These are phyloP conservation scores for Fusarium fujikuroi DNA, from an alignment of 2,329 filamentous ascomycete species.

Conservation along the genomic window DNA sequence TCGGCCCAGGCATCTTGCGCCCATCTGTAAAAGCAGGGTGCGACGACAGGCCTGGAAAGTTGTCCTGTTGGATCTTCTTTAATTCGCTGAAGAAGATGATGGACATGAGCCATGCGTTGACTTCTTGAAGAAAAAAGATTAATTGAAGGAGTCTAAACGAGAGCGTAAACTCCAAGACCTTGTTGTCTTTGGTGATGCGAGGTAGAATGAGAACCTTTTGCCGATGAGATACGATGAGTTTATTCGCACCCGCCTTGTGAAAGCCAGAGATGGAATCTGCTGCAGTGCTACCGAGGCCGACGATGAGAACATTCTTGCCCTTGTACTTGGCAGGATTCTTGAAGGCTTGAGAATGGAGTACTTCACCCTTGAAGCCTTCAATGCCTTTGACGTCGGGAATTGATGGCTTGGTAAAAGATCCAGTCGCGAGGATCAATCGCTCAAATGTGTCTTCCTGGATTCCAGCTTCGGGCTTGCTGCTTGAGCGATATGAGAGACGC, in stretches of 20 bases:
- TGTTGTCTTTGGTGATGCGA: neutral
- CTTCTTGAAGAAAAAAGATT: neutral
- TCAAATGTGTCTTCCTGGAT: neutral
- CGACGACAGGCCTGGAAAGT: neutral
- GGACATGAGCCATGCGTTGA: neutral
- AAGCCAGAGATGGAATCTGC: neutral
- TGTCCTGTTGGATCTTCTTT: neutral
- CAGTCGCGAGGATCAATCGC: conserved; percentile 10
- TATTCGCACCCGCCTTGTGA: neutral
- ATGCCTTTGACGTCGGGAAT: conserved; percentile 1
- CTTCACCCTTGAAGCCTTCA: conserved; percentile 1
- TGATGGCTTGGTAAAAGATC: conserved; percentile 2
- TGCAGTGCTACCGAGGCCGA: neutral
- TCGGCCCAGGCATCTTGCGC: neutral
- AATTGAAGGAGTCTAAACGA: neutral
- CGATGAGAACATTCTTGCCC: neutral
- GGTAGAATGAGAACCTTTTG: neutral
- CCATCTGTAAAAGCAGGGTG: neutral
- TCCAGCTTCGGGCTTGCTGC: neutral
- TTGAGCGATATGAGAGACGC: neutral
- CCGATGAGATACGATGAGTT: neutral
- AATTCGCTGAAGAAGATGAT: neutral
- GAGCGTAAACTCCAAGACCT: neutral
- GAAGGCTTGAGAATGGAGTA: conserved; percentile 12
- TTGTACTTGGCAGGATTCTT: conserved; percentile 1